Evolutionary conservation across 305 asterid genomes (phyloP), one percentile per base, ranked within the genome.

Genomic region (Fraxinus baroniana): DNA sequence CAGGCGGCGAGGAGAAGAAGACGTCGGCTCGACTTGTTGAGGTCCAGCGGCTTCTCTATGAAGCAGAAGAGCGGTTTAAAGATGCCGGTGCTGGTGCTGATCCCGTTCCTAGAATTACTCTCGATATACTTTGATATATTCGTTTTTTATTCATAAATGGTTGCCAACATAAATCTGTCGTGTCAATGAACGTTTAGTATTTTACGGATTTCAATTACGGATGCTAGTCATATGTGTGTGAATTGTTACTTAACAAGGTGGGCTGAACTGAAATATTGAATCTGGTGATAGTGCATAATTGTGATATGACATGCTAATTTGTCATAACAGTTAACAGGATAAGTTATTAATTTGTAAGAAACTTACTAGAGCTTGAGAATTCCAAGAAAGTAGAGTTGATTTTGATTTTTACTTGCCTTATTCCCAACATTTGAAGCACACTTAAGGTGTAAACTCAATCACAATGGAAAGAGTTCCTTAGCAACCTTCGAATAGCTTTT

Each of bases 21-120:
- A 68, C 74, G 36, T 37, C 74, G 18, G 74, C 74, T 68, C 17
- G 74, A 37, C 7, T 68, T 12, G 37, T 18, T 68, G 36, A 68
- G 74, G 74, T 68, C 74, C 74, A 68, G 74, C 74, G 74, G 74
- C 74, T 68, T 28, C 74, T 68, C 8, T 4, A 68, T 17, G 74
- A 68, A 26, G 74, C 74, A 3, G 88, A 87, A 81, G 97, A 95
- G 84, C 92, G 95, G 26, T 91, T 91, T 86, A 86, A 92, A 86
- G 95, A 90, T 24, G 97, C 95, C 26, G 95, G 95, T 7, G 85
- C 87, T 1, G 70, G 64, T 52, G 96, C 83, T 60, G 92, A 92
- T 81, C 93, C 94, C 64, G 87, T 91, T 30, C 99, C 99, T 35
- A 90, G 91, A 86, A 90, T 95, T 81, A 87, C 91, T 28, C 83